phyloP scores from a whole-genome alignment of 495 filamentous ascomycete species.

The Massariosphaeria phaeospora region DNA sequence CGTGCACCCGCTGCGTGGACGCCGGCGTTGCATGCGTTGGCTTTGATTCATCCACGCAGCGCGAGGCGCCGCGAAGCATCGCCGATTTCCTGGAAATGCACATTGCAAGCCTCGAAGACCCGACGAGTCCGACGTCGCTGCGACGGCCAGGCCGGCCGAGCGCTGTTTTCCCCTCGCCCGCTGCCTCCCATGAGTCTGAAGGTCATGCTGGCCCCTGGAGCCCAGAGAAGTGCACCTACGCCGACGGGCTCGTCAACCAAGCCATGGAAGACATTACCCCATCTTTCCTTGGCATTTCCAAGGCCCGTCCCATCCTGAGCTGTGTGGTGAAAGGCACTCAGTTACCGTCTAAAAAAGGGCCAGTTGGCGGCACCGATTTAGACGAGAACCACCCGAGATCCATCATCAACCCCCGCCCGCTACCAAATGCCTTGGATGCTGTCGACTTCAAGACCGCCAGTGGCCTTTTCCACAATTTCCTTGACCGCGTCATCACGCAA shows the following conservation, averaged over 20 bases:
- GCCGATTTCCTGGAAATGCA: constrained; percentile 19
- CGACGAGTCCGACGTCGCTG: constrained; percentile 4
- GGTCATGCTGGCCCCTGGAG: constrained; percentile 7
- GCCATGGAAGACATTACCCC: constrained; percentile 25
- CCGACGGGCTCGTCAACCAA: constrained; percentile 18
- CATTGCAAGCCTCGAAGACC: constrained; percentile 17
- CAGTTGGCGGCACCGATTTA: constrained; percentile 16
- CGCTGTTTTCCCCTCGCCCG: constrained; percentile 10
- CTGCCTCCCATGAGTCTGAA: constrained; percentile 16
- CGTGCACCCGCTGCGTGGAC: constrained; percentile 19
- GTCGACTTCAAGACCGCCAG: constrained; percentile 16
- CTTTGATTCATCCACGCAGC: constrained; percentile 22
- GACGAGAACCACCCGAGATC: constrained; percentile 26
- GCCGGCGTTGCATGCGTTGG: constrained; percentile 20
- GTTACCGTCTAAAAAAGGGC: constrained; percentile 14
- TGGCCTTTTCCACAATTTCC: constrained; percentile 17
- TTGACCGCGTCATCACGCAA: constrained; percentile 24
- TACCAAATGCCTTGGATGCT: constrained; percentile 1
- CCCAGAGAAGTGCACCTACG: constrained; percentile 12
- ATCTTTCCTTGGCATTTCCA: constrained; percentile 22
- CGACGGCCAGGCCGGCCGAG: constrained; percentile 1
- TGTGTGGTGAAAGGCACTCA: constrained; percentile 24
- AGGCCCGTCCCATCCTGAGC: constrained; percentile 12
- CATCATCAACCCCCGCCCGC: constrained; percentile 25
- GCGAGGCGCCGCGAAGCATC: constrained; percentile 21